Conservation (phyloP, 2,329 filamentous ascomycete species). For the Aureobasidium sp. region DNA sequence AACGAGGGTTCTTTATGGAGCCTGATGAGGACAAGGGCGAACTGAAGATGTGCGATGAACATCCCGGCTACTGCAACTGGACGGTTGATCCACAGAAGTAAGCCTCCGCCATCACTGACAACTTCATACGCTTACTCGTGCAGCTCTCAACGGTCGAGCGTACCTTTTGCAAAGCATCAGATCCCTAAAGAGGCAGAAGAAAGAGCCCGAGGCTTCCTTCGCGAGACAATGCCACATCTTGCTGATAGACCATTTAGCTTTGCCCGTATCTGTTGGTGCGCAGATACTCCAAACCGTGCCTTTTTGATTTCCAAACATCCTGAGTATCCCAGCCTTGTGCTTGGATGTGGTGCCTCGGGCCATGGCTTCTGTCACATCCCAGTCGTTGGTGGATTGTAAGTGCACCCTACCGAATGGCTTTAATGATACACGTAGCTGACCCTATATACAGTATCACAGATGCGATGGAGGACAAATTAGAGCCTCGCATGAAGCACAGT, state of each 20-base stretch:
- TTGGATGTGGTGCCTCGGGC: constrained; percentile 46
- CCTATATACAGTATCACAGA: constrained; percentile 41
- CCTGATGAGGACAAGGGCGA: constrained; percentile 38
- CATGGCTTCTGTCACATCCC: constrained; percentile 48
- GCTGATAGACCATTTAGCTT: constrained; percentile 41
- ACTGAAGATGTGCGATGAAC: constrained; percentile 47
- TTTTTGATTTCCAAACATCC: constrained; percentile 47
- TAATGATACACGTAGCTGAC: constrained; percentile 45
- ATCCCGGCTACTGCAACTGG: constrained; percentile 48
- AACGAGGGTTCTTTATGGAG: constrained; percentile 43
- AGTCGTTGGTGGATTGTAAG: constrained; percentile 41
- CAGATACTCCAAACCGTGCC: constrained; percentile 47
- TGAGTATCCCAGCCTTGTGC: constrained; percentile 31
- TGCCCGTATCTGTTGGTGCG: constrained; percentile 50
- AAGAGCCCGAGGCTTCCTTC: constrained; percentile 40
- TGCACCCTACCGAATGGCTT: constrained; percentile 39
- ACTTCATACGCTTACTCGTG: not conserved
- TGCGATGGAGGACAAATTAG: constrained; percentile 38
- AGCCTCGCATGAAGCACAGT: constrained; percentile 33
- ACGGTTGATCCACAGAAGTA: constrained; percentile 21
- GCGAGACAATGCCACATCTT: constrained; percentile 44
- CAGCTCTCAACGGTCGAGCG: constrained; percentile 15
- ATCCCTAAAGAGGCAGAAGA: constrained; percentile 40
- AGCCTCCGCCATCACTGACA: not conserved
- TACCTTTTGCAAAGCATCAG: constrained; percentile 37